Percentiles rank a stretch among this genome's conserved stretches.
These are phyloP conservation scores for Leccinum subtestaceum DNA, from an alignment of 768 basidiomycete genomes.

Conservation along the genomic window DNA sequence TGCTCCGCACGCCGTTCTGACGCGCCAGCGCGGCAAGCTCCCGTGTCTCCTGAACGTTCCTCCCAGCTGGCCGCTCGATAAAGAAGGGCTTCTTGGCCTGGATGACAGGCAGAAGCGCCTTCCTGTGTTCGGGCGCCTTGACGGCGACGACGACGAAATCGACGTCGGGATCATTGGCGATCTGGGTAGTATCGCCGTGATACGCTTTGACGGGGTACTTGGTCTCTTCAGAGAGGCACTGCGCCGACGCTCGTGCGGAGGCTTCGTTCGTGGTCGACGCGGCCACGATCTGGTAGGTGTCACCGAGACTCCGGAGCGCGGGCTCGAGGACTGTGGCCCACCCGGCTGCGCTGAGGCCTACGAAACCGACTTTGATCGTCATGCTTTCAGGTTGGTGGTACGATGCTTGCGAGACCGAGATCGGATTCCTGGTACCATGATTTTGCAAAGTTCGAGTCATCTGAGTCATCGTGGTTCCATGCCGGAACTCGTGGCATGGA, in stretches of 20 bases:
- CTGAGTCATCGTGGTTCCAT: background rate
- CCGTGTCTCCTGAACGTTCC: slow-evolving; percentile 4
- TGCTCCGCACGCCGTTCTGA: slow-evolving; percentile 3
- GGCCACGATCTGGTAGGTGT: slow-evolving; percentile 12
- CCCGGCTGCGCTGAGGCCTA: slow-evolving; percentile 6
- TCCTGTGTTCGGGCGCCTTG: slow-evolving; percentile 9
- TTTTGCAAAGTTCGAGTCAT: background rate
- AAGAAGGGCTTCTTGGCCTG: slow-evolving; percentile 14
- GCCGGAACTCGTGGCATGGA: background rate
- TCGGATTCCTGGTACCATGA: background rate
- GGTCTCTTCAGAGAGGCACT: slow-evolving; percentile 5
- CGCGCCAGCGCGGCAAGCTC: slow-evolving; percentile 11
- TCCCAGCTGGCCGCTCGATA: slow-evolving; percentile 15
- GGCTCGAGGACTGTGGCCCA: slow-evolving; percentile 11
- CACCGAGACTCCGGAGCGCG: slow-evolving; percentile 6
- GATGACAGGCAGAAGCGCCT: slow-evolving; percentile 10
- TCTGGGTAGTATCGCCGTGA: slow-evolving; percentile 10
- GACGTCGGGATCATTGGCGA: slow-evolving; percentile 15
- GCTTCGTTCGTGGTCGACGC: slow-evolving; percentile 10
- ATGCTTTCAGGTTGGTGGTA: background rate
- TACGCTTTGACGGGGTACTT: slow-evolving; percentile 9
- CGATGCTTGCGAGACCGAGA: background rate
- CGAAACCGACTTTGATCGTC: slow-evolving; percentile 9
- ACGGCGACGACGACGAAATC: slow-evolving; percentile 12
- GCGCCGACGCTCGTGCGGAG: slow-evolving; percentile 6